Evolutionary conservation across 2,329 filamentous ascomycete genomes (phyloP).

Genomic region (Epichloe hybrida): DNA sequence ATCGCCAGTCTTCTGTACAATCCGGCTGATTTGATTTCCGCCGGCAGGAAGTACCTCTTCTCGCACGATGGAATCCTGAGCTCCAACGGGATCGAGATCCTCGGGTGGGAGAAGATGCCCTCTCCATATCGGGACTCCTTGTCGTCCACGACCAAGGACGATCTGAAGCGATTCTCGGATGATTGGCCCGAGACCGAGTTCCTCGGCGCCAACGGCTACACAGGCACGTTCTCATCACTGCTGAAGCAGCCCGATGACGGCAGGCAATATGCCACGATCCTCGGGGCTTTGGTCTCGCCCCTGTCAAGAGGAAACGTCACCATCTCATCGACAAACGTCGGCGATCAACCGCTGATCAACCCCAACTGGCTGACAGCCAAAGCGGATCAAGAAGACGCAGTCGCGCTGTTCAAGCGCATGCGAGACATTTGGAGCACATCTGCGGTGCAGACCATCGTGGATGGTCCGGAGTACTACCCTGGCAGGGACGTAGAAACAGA

Average conservation of each 20-base stretch:
- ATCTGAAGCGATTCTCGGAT: constrained; percentile 13
- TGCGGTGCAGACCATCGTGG: constrained; percentile 16
- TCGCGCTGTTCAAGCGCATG: constrained; percentile 27
- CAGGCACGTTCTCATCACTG: background rate
- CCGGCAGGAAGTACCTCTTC: background rate
- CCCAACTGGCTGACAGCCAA: constrained; percentile 29
- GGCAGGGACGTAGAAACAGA: constrained; percentile 25
- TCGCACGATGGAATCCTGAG: background rate
- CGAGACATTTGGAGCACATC: constrained; percentile 21
- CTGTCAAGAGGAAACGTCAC: constrained; percentile 29
- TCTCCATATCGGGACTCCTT: constrained; percentile 4
- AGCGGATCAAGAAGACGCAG: constrained; percentile 28
- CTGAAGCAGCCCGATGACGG: background rate
- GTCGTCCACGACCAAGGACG: constrained; percentile 10
- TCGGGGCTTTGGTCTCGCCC: constrained; percentile 1
- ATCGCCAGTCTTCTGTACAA: background rate
- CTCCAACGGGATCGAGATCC: constrained; percentile 8
- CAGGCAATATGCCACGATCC: too few relatives aligned
- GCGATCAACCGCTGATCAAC: constrained; percentile 27
- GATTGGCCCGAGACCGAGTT: constrained; percentile 25
- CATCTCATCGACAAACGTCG: constrained; percentile 19
- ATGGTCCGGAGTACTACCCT: constrained; percentile 24
- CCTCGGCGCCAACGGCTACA: background rate
- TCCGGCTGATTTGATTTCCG: background rate
- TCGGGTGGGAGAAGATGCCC: constrained; percentile 19